Base-by-base conservation (phyloP, 192 early-diverging fungal species). In the Umbelopsis ramanniana region DNA sequence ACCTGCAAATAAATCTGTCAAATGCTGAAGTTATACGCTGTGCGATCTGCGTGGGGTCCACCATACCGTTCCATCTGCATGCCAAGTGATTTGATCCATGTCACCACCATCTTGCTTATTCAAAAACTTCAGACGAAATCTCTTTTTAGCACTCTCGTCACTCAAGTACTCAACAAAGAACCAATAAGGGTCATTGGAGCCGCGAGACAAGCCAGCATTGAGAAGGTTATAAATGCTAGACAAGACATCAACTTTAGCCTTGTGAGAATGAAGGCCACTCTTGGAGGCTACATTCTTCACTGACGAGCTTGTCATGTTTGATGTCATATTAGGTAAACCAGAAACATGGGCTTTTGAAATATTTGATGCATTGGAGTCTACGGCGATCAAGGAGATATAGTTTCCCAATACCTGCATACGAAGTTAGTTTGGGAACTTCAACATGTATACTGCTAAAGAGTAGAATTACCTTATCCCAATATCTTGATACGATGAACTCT, bases 391-490 rank as follows among this genome's bases (percentile, higher is more conserved):
- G 15, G 83, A 86, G 9, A 90, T 73, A 68, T 86, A 92, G 68
- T 91, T 92, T 33, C 84, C 84, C n/a, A 88, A 71, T 7, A 91
- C 78, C 89, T 89, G 67, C 19, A 48, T 46, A 7, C 6, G 7
- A 15, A n/a, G 17, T 48, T 55, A 24, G 37, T 43, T 2, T n/a
- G 33, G 68, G 23, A 2, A 11, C 0, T 5, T 48, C 0, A 52
- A 29, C 21, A 29, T 29, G 29, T 29, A 29, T 29, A 29, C 29
- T 29, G 29, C 37, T 48, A 14, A 4, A 8, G 19, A 48, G 47
- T 4, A 69, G 8, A 0, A n/a, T 63, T 85, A 92, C 90, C 74
- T 87, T 89, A 21, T 94, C 81, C 77, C 91, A 87, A 74, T 89
- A 89, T 72, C 81, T 81, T 45, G 83, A 82, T 12, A 87, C 86